Conservation (phyloP, 2,329 filamentous ascomycete species). For the Aspergillus fischeri region DNA sequence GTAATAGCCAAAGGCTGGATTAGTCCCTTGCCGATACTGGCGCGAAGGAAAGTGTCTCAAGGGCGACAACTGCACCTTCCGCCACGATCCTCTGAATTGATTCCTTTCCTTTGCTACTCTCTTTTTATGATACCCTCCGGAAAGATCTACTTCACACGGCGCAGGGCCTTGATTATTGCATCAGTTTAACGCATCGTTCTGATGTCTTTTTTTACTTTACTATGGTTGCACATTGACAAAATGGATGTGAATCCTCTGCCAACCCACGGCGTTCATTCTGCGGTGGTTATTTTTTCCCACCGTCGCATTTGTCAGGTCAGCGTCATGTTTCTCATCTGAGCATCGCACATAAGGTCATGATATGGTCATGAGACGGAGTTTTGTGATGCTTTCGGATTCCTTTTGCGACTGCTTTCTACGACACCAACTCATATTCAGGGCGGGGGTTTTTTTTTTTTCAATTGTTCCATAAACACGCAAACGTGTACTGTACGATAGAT, state of each 20-base stretch:
- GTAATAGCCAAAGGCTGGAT: slow-evolving; percentile 39
- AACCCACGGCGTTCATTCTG: background rate
- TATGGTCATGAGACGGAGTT: background rate
- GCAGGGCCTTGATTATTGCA: background rate
- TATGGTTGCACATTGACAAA: background rate
- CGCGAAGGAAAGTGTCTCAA: slow-evolving; percentile 52
- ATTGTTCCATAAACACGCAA: background rate
- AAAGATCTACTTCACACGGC: slow-evolving; percentile 1
- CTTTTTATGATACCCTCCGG: slow-evolving; percentile 15
- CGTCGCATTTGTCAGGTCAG: background rate
- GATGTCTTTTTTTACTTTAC: background rate
- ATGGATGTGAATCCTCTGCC: background rate
- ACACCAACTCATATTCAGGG: background rate
- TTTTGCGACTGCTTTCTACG: background rate
- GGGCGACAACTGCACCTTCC: slow-evolving; percentile 49
- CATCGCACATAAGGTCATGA: background rate
- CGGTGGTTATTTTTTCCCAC: background rate
- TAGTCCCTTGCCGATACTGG: slow-evolving; percentile 51
- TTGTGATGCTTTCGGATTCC: background rate
- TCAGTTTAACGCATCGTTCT: background rate
- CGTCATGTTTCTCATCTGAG: background rate
- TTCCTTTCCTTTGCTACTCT: slow-evolving; percentile 1
- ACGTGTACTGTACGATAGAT: background rate
- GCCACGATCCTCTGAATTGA: slow-evolving; percentile 36
- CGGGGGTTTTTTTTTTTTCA: background rate